Base-by-base conservation (phyloP, 2,329 filamentous ascomycete species). In the Fusarium subglutinans region DNA sequence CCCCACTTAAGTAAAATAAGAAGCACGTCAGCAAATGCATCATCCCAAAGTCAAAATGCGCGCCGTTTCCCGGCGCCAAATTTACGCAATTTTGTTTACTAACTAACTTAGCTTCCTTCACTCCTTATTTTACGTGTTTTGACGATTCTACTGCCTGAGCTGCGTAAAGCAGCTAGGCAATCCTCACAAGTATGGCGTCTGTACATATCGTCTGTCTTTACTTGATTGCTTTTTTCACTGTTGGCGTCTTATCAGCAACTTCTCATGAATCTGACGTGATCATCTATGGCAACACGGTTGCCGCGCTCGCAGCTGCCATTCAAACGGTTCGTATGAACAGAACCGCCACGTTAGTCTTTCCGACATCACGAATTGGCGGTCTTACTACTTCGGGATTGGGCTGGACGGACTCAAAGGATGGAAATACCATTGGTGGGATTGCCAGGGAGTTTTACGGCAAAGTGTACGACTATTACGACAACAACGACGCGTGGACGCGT, bases 271-370 rank as follows among this genome's bases (percentile, higher is more conserved):
- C 69, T 12, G 73, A 75, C 30, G 60, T 75, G 8, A 47, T 75
- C 30, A 65, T 75, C 28, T 75, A 75, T 15, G 73, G 73, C 12
- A 75, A 75, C 30, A 75, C 73, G 6, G 73, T 75, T 10, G 73
- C 73, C 20, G 73, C 70, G 2, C 22, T 75, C 11, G 60, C 73
- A 20, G 73, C 73, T 14, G 73, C 73, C 10, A 62, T 75, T 5
- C 73, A 75, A 24, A 74, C 73, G 3, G 44, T 50, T 15, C 73
- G 73, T 6, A 75, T 75, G 73, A 68, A 75, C 20, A 75, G 55
- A 33, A 70, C 69, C 3, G 73, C 69, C 3, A 57, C 73, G 2
- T 33, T 75, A 8, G 38, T 75, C 14, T 70, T 70, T 20, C 72
- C 66, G 5, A 70, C 69, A 26, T 37, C 45, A 6, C 62, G 43